Base-by-base conservation (phyloP, 805 yeast species). In the Nakazawaea peltata region DNA sequence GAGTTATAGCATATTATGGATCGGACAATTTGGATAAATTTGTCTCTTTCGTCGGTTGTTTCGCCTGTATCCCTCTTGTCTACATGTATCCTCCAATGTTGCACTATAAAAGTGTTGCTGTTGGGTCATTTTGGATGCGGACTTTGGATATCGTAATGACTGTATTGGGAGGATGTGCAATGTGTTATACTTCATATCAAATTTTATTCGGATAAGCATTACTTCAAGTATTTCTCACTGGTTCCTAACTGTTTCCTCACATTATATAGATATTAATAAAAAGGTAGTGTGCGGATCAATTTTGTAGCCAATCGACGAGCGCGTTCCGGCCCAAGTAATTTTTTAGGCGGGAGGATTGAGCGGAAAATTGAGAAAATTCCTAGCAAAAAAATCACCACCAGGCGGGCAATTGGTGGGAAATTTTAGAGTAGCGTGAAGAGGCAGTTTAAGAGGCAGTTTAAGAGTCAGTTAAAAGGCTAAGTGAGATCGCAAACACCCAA, bases 61-160 rank as follows among this genome's bases (percentile, higher is more conserved):
- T 83, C 59, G 88, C 90, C 1, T 83, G 94, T 49, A 80, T 83
- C 37, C 94, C 94, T 2, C 67, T 83, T 59, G 92, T 83, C 4
- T 83, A 83, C 59, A 77, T 83, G 75, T 81, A 82, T 48, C 92
- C 94, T 7, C 92, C 94, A 13, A 65, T 83, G 66, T 59, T 83
- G 35, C 92, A 83, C 48, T 62, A 74, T 36, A 69, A 62, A 48
- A 61, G 75, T 37, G 71, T 76, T 41, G 62, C 65, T 9, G 48
- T 57, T 19, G 51, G 65, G 11, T 23, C 19, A 9, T 56, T 47
- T 28, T 50, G 47, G 39, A 56, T 65, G 51, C 67, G 69, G 22
- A 21, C 47, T 1, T 44, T 71, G 8, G 83, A 82, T 49, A 56
- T 65, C 23, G 28, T 61, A 2, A 54, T 82, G 44, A 65, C 75